Conservation (phyloP, 2,329 filamentous ascomycete genomes). For the Sphaerulina populicola region DNA sequence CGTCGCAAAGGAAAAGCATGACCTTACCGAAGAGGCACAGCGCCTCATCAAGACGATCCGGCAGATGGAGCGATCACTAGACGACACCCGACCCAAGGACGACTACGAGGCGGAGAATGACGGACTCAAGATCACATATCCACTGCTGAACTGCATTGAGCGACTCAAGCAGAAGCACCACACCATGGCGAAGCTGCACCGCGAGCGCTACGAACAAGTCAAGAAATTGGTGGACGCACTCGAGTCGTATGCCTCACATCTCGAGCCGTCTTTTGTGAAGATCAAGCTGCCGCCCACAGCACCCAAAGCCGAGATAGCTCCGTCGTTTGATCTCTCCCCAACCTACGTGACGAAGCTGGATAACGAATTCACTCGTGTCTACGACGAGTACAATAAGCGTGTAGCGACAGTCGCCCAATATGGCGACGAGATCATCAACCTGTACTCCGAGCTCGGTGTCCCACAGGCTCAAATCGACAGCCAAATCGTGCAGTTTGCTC, state of each 20-base stretch:
- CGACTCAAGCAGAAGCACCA: conserved; percentile 76
- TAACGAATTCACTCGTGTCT: conserved; percentile 83
- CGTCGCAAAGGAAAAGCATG: conserved; percentile 82
- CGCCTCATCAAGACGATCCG: conserved; percentile 75
- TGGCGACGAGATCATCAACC: conserved; percentile 77
- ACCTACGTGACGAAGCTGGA: conserved; percentile 81
- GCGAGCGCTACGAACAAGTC: conserved; percentile 89
- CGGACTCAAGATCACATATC: conserved; percentile 70
- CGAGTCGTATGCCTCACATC: conserved; percentile 90
- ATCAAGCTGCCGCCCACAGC: conserved; percentile 76
- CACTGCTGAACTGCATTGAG: conserved; percentile 70
- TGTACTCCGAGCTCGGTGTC: conserved; percentile 93
- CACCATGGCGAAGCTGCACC: conserved; percentile 71
- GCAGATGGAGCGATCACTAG: conserved; percentile 87
- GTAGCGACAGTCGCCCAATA: conserved; percentile 65
- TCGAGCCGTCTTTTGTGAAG: conserved; percentile 79
- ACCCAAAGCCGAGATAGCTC: conserved; percentile 65
- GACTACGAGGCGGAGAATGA: conserved; percentile 58
- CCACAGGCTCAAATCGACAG: conserved; percentile 87
- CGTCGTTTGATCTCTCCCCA: conserved; percentile 85
- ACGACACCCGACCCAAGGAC: conserved; percentile 60
- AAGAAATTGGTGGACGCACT: conserved; percentile 91
- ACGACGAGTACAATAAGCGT: conserved; percentile 88
- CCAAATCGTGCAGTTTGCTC: conserved; percentile 78
- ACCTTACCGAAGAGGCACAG: conserved; percentile 81